These are phyloP conservation scores for Fusarium sp. DNA, from an alignment of 2,329 filamentous ascomycete species.

Conservation along the genomic window DNA sequence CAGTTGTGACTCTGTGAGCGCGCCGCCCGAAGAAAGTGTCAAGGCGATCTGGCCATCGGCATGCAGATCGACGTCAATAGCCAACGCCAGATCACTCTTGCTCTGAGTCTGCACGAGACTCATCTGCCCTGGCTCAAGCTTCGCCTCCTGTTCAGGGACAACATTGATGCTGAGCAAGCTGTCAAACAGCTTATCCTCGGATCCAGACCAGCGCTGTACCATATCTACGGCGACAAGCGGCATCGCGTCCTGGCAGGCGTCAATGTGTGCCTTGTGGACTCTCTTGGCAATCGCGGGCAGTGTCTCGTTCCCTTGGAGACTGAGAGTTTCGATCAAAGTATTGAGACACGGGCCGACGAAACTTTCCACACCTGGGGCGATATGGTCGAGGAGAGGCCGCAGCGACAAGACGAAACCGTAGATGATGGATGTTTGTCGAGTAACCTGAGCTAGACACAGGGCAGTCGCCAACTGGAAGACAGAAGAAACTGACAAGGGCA, in stretches of 20 bases:
- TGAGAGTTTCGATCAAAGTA: not conserved
- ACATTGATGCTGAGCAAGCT: constrained; percentile 22
- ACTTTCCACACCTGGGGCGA: not conserved
- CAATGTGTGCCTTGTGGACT: constrained; percentile 3
- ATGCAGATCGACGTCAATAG: constrained; percentile 20
- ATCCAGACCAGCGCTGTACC: constrained; percentile 21
- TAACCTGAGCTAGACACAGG: constrained; percentile 13
- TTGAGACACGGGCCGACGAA: constrained; percentile 26
- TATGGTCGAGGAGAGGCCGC: not conserved
- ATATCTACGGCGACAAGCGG: constrained; percentile 14
- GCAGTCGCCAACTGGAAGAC: constrained; percentile 20
- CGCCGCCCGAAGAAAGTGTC: constrained; percentile 5
- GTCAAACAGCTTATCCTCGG: constrained; percentile 17
- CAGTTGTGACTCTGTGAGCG: not conserved
- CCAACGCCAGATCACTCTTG: constrained; percentile 21
- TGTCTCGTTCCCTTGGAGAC: not conserved
- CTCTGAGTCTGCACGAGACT: not conserved
- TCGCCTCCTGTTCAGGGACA: not conserved
- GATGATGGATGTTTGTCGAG: not conserved
- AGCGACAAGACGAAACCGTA: constrained; percentile 30
- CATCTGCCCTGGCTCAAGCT: not conserved
- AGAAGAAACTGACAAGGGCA: not conserved
- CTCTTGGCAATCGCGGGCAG: not conserved
- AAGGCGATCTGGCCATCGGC: constrained; percentile 8
- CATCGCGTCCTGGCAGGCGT: constrained; percentile 1